Evolutionary conservation across 1,284 basidiomycete species (phyloP), one percentile per base, ranked within the genome.

Genomic region (Sporisorium sorghi): DNA sequence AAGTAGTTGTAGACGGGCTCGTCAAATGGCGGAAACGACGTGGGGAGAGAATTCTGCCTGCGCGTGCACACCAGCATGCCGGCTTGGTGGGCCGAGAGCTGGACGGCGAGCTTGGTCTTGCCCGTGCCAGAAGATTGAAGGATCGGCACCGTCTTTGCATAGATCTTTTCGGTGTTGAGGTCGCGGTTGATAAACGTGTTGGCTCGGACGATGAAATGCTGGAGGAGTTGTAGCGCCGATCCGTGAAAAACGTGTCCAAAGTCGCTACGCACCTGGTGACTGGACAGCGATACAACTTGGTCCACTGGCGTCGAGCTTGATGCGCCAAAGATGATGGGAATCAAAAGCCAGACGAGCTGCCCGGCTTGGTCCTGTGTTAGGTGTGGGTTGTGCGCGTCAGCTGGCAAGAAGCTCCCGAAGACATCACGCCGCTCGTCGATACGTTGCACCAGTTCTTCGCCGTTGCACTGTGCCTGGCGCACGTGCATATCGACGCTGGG

Each of bases 81-180:
- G n/a, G n/a, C n/a, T n/a, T n/a, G n/a, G n/a, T n/a, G n/a, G n/a
- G n/a, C n/a, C n/a, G n/a, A n/a, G n/a, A 57, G 55, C 46, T 57
- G 55, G 35, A 57, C 55, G 47, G 37, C 44, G 28, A 57, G 46
- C 46, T 49, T 57, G 21, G 55, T 57, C n/a, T 57, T 57, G 55
- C 55, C 55, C 6, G 55, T 48, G 26, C 55, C 55, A 14, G 55
- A 57, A 6, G 55, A 49, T 23, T 57, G 55, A 12, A 49, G 46
- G 26, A 57, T 57, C 4, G 44, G 35, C 10, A 57, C 6, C 2
- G 37, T 40, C 35, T 57, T 57, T 28, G 55, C 33, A 24, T 57
- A 57, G 37, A 57, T 30, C 30, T 11, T 30, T 30, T 30, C 11
- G 30, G 30, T 30, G 30, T 30, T 30, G 30, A 6, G 6, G 30